Evolutionary conservation across 176 grass and related monocot species (phyloP).

Genomic region (Areca catechu): DNA sequence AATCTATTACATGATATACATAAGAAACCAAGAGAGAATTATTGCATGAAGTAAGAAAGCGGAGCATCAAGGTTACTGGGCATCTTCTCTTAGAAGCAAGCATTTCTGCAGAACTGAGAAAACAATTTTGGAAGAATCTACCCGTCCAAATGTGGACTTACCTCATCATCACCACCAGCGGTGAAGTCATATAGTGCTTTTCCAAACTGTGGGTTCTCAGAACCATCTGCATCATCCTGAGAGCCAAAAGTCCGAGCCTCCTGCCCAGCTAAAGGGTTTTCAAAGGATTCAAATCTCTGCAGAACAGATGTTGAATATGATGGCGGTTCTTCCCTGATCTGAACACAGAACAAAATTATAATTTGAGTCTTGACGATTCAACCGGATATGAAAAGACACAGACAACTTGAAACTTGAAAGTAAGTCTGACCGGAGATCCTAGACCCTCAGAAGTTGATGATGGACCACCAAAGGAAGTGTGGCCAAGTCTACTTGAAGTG

Average conservation of each 20-base stretch:
- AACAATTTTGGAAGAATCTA: not conserved
- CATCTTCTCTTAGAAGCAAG: not conserved
- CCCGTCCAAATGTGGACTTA: constrained; percentile 20
- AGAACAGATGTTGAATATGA: constrained; percentile 60
- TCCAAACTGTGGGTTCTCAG: constrained; percentile 79
- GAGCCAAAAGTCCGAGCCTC: constrained; percentile 53
- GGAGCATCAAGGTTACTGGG: not conserved
- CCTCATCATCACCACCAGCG: constrained; percentile 96
- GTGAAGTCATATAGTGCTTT: constrained; percentile 97
- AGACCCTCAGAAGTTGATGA: constrained; percentile 4
- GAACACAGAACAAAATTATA: constrained; percentile 23
- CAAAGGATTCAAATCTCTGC: constrained; percentile 73
- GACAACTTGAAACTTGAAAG: not conserved
- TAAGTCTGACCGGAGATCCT: constrained; percentile 13
- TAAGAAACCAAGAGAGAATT: too few species aligned
- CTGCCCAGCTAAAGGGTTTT: constrained; percentile 59
- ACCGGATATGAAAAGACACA: constrained; percentile 10
- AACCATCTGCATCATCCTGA: constrained; percentile 49
- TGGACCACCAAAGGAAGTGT: constrained; percentile 1
- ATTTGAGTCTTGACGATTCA: constrained; percentile 5
- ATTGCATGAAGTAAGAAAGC: not conserved
- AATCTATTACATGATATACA: not conserved
- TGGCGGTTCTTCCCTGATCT: constrained; percentile 88
- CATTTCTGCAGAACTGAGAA: constrained; percentile 2
- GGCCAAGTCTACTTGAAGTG: constrained; percentile 30